These are phyloP conservation scores for Elongisporangium prolatum DNA, from an alignment of 352 stramenopile genomes.

Conservation along the genomic window DNA sequence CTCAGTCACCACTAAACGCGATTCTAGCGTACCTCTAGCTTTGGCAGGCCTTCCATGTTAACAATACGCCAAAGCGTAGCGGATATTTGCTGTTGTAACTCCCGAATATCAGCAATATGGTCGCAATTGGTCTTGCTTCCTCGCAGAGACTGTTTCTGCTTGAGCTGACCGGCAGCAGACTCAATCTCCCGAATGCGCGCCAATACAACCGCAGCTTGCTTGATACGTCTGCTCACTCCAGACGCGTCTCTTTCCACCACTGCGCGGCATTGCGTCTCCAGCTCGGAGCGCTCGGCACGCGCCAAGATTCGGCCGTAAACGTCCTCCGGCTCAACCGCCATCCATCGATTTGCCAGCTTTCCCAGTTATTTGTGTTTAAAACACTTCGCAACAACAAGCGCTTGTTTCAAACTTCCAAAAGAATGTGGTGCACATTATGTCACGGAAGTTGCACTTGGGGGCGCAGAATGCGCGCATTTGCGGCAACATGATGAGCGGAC, in stretches of 20 bases:
- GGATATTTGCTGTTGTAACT: background rate
- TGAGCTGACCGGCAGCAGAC: background rate
- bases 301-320: slow-evolving; percentile 31
- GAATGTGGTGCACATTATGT: background rate
- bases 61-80: background rate
- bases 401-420: background rate
- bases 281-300: slow-evolving; percentile 16
- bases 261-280: slow-evolving; percentile 12
- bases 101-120: background rate
- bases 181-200: background rate
- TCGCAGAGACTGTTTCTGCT: background rate
- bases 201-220: background rate
- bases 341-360: background rate
- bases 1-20: background rate
- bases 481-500: background rate
- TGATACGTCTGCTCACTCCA: background rate
- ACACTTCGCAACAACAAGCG: background rate
- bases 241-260: slow-evolving; percentile 13
- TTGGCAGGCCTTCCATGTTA: background rate
- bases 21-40: background rate
- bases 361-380: background rate
- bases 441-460: background rate
- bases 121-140: background rate
- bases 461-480: too few species aligned
- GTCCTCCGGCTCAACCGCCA: slow-evolving; percentile 7